Evolutionary conservation across 495 filamentous ascomycete species (phyloP).

Genomic region (Penicillium ucsense): DNA sequence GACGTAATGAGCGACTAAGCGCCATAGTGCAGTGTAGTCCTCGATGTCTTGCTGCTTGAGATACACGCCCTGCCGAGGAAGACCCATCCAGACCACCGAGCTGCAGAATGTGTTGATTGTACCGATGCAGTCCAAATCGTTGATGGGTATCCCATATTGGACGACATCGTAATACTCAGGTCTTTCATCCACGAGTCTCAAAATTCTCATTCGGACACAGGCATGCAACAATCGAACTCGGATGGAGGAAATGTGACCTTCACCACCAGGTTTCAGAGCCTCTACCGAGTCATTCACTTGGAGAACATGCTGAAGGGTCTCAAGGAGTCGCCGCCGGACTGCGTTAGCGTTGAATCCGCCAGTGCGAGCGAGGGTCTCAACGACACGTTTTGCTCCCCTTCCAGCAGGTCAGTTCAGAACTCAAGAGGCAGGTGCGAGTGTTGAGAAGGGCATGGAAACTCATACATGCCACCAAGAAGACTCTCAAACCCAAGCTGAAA

Average conservation of each 20-base stretch:
- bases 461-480: slow-evolving; percentile 32
- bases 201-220: slow-evolving; percentile 55
- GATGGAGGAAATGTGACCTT: slow-evolving; percentile 56
- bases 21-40: slow-evolving; percentile 70
- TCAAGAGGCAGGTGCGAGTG: too few species aligned
- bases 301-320: slow-evolving; percentile 69
- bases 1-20: slow-evolving; percentile 62
- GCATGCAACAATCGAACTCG: slow-evolving; percentile 70
- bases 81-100: slow-evolving; percentile 53
- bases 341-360: slow-evolving; percentile 67
- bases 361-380: slow-evolving; percentile 67
- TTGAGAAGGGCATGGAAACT: neutral
- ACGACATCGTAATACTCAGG: slow-evolving; percentile 56
- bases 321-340: slow-evolving; percentile 58
- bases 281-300: slow-evolving; percentile 56
- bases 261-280: slow-evolving; percentile 59
- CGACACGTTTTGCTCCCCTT: slow-evolving; percentile 48
- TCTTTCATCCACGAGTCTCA: slow-evolving; percentile 41
- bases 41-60: slow-evolving; percentile 48
- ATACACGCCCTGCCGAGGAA: slow-evolving; percentile 66
- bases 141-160: slow-evolving; percentile 57
- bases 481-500: slow-evolving; percentile 31
- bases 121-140: slow-evolving; percentile 61
- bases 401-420: slow-evolving; percentile 2
- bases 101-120: slow-evolving; percentile 63